phyloP scores from a whole-genome alignment of 345 rosid species.

The Dipteronia dyeriana region DNA sequence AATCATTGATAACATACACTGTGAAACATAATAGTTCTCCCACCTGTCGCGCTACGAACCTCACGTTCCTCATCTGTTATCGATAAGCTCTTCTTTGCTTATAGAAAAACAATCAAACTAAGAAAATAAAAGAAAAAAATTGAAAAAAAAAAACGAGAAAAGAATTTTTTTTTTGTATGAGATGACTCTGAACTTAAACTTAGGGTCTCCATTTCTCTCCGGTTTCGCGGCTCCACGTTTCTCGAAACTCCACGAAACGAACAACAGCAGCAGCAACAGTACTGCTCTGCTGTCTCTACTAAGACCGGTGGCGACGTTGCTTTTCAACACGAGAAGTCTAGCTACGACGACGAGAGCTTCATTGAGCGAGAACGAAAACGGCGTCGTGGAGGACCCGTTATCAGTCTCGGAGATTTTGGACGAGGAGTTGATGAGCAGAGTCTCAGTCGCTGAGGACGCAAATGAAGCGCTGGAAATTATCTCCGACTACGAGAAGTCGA shows the following conservation, averaged over 20 bases:
- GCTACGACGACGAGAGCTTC: slow-evolving; percentile 36
- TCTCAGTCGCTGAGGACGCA: slow-evolving; percentile 61
- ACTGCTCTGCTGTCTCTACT: slow-evolving; percentile 35
- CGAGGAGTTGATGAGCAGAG: slow-evolving; percentile 46
- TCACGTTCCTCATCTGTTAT: slow-evolving; percentile 21
- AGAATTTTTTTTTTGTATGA: background rate
- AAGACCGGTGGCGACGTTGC: background rate
- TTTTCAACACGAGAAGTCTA: background rate
- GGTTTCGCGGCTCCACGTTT: slow-evolving; percentile 34
- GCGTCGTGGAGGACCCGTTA: slow-evolving; percentile 21
- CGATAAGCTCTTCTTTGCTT: background rate
- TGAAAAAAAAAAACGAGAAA: background rate
- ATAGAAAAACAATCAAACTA: background rate
- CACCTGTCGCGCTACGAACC: background rate
- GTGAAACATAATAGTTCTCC: background rate
- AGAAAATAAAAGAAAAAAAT: too few species aligned
- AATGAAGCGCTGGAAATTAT: slow-evolving; percentile 61
- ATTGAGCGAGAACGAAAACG: slow-evolving; percentile 31
- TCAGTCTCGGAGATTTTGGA: slow-evolving; percentile 28
- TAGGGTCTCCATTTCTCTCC: slow-evolving; percentile 45
- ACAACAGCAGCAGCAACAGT: slow-evolving; percentile 23
- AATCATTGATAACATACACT: background rate
- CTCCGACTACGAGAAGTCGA: slow-evolving; percentile 29
- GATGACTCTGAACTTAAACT: slow-evolving; percentile 41
- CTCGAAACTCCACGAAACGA: slow-evolving; percentile 36